Evolutionary conservation across 2,329 filamentous ascomycete genomes (phyloP).

Genomic region (Fusarium papillatum): DNA sequence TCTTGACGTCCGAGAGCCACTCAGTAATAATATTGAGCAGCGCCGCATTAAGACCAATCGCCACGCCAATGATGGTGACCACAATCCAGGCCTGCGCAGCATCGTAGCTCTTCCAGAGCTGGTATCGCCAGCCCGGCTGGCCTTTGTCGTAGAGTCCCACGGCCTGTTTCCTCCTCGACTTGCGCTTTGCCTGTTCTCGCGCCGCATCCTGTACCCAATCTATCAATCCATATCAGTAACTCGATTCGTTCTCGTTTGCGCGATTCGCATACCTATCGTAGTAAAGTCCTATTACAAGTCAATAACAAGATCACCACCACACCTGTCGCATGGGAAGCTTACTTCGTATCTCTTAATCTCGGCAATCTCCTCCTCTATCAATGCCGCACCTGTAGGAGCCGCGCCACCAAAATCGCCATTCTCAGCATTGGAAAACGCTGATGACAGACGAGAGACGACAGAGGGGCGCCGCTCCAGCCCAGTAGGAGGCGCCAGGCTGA

Average conservation of each 20-base stretch:
- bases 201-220: slow-evolving; percentile 99
- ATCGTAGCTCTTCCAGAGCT: slow-evolving; percentile 89
- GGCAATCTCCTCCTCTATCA: slow-evolving; percentile 94
- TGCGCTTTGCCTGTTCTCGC: slow-evolving; percentile 87
- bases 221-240: slow-evolving; percentile 53
- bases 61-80: slow-evolving; percentile 91
- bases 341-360: slow-evolving; percentile 98
- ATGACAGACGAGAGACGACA: slow-evolving; percentile 75
- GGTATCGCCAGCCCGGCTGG: slow-evolving; percentile 82
- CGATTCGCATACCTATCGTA: slow-evolving; percentile 76
- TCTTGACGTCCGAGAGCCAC: slow-evolving; percentile 96
- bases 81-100: slow-evolving; percentile 99
- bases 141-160: slow-evolving; percentile 80
- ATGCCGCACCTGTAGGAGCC: slow-evolving; percentile 70
- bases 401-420: slow-evolving; percentile 68
- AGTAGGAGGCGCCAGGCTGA: slow-evolving; percentile 49
- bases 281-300: slow-evolving; percentile 79
- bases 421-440: slow-evolving; percentile 75
- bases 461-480: slow-evolving; percentile 65
- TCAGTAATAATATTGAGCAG: slow-evolving; percentile 96
- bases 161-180: slow-evolving; percentile 79
- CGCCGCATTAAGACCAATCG: slow-evolving; percentile 93
- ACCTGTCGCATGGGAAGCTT: slow-evolving; percentile 36
- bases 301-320: slow-evolving; percentile 44
- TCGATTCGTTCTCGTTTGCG: slow-evolving; percentile 8